Conservation (phyloP, 2,329 filamentous ascomycete species). For the Helicocarpus griseus region DNA sequence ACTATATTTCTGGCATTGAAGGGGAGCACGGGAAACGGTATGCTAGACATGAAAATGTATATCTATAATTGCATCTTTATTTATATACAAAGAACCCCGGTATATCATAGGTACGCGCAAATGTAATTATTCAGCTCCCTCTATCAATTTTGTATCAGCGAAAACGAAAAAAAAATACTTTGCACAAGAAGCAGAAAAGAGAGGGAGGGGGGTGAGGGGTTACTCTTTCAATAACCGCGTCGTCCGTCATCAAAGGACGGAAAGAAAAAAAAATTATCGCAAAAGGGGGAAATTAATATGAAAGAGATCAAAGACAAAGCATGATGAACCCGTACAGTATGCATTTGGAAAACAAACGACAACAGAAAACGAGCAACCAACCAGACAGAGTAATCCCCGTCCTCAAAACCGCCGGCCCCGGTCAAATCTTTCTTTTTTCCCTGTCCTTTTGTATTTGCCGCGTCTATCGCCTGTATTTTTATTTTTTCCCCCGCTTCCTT, state of each 20-base stretch:
- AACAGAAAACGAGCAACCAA: background rate
- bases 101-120: too few relatives aligned
- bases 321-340: background rate
- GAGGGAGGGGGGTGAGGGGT: background rate
- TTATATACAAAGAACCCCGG: too few relatives aligned
- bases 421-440: background rate
- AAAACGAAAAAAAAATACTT: background rate
- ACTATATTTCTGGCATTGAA: too few relatives aligned
- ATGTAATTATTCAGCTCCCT: background rate
- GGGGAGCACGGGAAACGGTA: too few relatives aligned
- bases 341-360: background rate
- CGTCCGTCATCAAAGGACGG: background rate
- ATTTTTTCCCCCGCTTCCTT: background rate
- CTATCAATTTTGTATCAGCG: slow-evolving; percentile 1
- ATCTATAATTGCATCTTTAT: too few relatives aligned
- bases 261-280: background rate
- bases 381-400: background rate
- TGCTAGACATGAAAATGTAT: background rate
- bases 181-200: background rate
- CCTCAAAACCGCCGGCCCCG: too few relatives aligned
- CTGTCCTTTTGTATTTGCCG: background rate
- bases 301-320: background rate
- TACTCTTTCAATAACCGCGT: background rate
- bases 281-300: background rate
- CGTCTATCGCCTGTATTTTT: background rate